Conservation (phyloP, 495 filamentous ascomycete species). For the Talaromyces ruber region DNA sequence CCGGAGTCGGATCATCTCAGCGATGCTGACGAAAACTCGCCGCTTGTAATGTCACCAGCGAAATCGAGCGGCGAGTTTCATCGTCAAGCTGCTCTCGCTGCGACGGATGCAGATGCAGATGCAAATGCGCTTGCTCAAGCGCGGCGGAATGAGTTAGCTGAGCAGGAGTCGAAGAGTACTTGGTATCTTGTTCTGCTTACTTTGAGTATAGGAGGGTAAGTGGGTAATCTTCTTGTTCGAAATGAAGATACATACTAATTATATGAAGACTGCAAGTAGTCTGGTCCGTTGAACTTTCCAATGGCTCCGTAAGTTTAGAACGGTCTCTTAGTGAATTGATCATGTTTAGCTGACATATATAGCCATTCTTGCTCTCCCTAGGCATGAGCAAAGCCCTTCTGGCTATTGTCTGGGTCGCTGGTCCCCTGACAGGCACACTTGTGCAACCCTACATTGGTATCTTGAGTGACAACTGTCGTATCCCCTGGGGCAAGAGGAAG, state of each 20-base stretch:
- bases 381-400: conserved; percentile 90
- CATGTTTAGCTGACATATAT: background rate
- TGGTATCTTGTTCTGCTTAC: conserved; percentile 82
- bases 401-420: conserved; percentile 90
- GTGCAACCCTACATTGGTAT: conserved; percentile 95
- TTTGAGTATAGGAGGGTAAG: conserved; percentile 68
- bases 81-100: conserved; percentile 11
- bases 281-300: conserved; percentile 88
- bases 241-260: background rate
- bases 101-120: conserved; percentile 3
- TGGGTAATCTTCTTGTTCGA: conserved; percentile 5
- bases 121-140: background rate
- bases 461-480: conserved; percentile 76
- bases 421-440: conserved; percentile 73
- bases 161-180: conserved; percentile 56
- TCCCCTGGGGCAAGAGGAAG: conserved; percentile 73
- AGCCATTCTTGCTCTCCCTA: conserved; percentile 63
- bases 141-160: background rate
- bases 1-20: conserved; percentile 6
- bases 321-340: background rate
- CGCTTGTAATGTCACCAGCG: conserved; percentile 19
- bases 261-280: conserved; percentile 68
- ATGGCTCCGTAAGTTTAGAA: conserved; percentile 56
- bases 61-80: conserved; percentile 10
- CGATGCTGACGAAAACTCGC: conserved; percentile 28